A percentile compares a stretch with the other conserved stretches of the same genome.
Conservation (phyloP, 202 grass and related monocot genomes). For the Zizania palustris region DNA sequence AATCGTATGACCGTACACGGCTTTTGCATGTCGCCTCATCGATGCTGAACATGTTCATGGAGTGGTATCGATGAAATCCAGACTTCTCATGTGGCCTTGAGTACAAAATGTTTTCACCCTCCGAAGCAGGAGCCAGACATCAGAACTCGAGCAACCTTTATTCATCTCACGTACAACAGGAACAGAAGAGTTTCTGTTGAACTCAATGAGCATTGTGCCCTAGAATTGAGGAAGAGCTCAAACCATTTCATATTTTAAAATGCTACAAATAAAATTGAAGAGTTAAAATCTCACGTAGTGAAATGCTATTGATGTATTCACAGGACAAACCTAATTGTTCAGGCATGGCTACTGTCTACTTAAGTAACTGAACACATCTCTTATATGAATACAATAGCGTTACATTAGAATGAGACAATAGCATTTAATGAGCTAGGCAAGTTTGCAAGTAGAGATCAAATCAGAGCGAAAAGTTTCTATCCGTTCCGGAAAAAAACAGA, state of each 20-base stretch:
- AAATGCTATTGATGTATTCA: neutral
- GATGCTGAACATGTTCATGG: slow-evolving; percentile 37
- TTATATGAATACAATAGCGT: neutral
- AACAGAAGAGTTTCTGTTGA: slow-evolving; percentile 60
- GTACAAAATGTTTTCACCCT: slow-evolving; percentile 58
- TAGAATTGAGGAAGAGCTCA: slow-evolving; percentile 44
- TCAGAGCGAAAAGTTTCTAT: too few relatives aligned
- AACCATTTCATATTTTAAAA: slow-evolving; percentile 35
- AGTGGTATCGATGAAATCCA: slow-evolving; percentile 61
- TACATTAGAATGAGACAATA: neutral
- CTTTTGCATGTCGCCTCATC: neutral
- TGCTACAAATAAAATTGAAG: slow-evolving; percentile 22
- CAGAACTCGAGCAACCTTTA: slow-evolving; percentile 62
- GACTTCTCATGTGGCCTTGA: slow-evolving; percentile 9
- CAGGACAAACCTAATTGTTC: neutral
- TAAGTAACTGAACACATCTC: neutral
- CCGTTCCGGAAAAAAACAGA: too few relatives aligned
- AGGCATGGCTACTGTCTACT: neutral
- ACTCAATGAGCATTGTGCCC: slow-evolving; percentile 84
- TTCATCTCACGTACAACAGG: slow-evolving; percentile 70
- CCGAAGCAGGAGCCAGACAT: slow-evolving; percentile 67
- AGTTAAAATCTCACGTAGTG: slow-evolving; percentile 16
- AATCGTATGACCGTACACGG: neutral
- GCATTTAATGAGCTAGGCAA: neutral
- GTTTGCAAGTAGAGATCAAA: too few relatives aligned